phyloP scores from a whole-genome alignment of 2,329 filamentous ascomycete species.

The Diaporthe humulicola region DNA sequence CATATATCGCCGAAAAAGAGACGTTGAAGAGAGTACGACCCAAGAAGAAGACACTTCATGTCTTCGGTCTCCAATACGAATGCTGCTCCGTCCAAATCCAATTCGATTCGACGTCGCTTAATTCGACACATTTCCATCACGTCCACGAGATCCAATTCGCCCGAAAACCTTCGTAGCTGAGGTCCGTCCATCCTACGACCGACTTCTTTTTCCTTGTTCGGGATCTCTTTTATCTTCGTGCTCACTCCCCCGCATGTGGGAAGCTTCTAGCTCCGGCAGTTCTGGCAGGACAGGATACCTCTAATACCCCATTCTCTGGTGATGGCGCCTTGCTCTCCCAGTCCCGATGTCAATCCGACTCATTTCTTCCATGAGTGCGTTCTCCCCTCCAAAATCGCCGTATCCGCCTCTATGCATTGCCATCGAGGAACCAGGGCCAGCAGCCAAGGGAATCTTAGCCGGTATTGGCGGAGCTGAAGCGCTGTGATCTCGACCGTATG shows the following conservation, averaged over 20 bases:
- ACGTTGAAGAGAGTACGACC: not conserved
- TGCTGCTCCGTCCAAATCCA: not conserved
- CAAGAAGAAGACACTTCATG: not conserved
- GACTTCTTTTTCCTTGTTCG: slow-evolving; percentile 24
- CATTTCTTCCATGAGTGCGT: slow-evolving; percentile 79
- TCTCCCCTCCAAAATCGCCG: slow-evolving; percentile 56
- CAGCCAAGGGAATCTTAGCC: slow-evolving; percentile 74
- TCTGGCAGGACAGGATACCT: slow-evolving; percentile 9
- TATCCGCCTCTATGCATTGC: slow-evolving; percentile 43
- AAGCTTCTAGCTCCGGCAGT: not conserved
- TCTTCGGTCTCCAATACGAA: not conserved
- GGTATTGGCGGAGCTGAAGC: slow-evolving; percentile 71
- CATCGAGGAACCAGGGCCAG: slow-evolving; percentile 57
- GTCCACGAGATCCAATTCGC: not conserved
- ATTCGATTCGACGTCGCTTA: slow-evolving; percentile 23
- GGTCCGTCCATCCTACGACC: slow-evolving; percentile 30
- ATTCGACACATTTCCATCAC: slow-evolving; percentile 11
- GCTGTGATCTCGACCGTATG: slow-evolving; percentile 48
- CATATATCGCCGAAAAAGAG: not conserved
- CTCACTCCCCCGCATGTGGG: not conserved
- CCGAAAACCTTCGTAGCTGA: not conserved
- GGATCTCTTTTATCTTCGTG: not conserved
- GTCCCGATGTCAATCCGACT: slow-evolving; percentile 75
- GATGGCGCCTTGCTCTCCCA: slow-evolving; percentile 67
- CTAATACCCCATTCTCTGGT: slow-evolving; percentile 40